phyloP scores from a whole-genome alignment of 352 stramenopile genomes.

The Pythium folliculosum region DNA sequence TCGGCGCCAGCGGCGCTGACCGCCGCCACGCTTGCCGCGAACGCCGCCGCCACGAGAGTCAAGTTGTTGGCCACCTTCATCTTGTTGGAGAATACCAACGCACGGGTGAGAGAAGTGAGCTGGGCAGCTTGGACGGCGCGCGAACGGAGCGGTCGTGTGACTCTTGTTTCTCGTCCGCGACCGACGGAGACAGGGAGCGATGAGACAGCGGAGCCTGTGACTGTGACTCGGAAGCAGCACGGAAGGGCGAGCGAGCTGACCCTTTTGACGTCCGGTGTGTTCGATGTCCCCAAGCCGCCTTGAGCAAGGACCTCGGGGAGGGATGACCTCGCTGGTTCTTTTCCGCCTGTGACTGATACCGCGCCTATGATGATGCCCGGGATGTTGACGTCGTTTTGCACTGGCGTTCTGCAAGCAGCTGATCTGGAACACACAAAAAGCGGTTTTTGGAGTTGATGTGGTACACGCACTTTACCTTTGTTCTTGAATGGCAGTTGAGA shows the following conservation, averaged over 20 bases:
- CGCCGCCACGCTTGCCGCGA: background rate
- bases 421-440: constrained; percentile 11
- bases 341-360: background rate
- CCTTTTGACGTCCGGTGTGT: background rate
- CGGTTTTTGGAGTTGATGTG: constrained; percentile 7
- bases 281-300: background rate
- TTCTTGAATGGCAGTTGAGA: background rate
- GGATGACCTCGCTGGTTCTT: constrained; percentile 1
- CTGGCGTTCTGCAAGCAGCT: constrained; percentile 18
- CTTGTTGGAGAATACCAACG: background rate
- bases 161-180: background rate
- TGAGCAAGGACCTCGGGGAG: background rate
- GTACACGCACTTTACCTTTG: constrained; percentile 2
- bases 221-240: constrained; percentile 1
- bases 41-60: background rate
- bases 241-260: background rate
- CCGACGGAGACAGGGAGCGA: background rate
- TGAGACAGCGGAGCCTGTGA: background rate
- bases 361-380: background rate
- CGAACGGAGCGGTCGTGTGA: background rate
- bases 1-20: constrained; percentile 12
- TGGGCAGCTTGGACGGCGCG: background rate
- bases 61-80: constrained; percentile 2
- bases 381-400: constrained; percentile 10
- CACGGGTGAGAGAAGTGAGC: too few species aligned